Base-by-base conservation (phyloP, 2,329 filamentous ascomycete genomes). In the Pestalotiopsis sp. region DNA sequence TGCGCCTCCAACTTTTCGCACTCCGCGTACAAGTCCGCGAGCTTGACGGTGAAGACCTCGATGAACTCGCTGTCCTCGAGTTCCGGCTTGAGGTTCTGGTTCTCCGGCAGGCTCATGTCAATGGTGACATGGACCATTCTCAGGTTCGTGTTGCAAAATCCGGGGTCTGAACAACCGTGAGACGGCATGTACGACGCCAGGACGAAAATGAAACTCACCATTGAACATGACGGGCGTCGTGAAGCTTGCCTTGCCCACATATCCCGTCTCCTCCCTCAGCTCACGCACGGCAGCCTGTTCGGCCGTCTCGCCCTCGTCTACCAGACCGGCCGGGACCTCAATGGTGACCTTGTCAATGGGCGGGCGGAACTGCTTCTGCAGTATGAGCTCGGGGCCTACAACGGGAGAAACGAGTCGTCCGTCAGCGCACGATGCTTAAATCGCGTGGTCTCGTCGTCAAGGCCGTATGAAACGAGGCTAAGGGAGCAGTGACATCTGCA, bases 31-130 rank as follows among this genome's bases (percentile, higher is more conserved):
- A 95, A 79, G 14, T 86, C 82, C 23, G 80, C 82, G 58, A 95
- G 76, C 5, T 90, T 90, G 7, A 93, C 85, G 9, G 87, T 88
- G 74, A 95, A 95, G 41, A 91, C 90, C 77, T 95, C 92, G 75
- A 95, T 95, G 76, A 94, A 95, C 80, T 95, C 93, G 71, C 90
- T 91, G 31, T 94, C 92, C 76, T 95, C 92, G 6, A 95, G 84
- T 76, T 92, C 82, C 0, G 92, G 90, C 77, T 90, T 85, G 1
- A 88, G 89, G 66, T 92, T 84, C 76, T 91, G 87, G 76, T 95
- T 95, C 73, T 90, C 90, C 0, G 91, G 86, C 1, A 89, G 81
- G 4, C 81, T 85, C 85, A 92, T 88, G 78, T 95, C 92, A 71
- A 95, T 88, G 1, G 84, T 86, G 57, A 95, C 88, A 75, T 95